phyloP scores from a whole-genome alignment of 805 yeast species.

The Metschnikowia bowlesiae region DNA sequence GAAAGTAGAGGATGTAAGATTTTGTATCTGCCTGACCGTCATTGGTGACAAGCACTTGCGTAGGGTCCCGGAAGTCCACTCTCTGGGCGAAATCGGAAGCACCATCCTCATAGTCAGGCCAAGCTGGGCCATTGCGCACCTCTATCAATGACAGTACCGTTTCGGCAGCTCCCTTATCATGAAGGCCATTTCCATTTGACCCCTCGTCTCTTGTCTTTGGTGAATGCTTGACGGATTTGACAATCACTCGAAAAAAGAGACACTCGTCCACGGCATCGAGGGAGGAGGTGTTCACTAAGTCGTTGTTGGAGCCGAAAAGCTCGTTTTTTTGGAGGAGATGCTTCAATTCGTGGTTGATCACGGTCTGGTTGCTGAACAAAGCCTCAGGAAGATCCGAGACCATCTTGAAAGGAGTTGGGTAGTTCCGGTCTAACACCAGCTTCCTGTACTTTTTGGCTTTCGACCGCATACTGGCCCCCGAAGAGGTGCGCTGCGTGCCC shows the following conservation, averaged over 20 bases:
- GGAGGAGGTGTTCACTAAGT: constrained; percentile 23
- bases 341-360: constrained; percentile 29
- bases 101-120: constrained; percentile 40
- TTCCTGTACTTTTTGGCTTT: constrained; percentile 29
- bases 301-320: constrained; percentile 16
- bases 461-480: constrained; percentile 30
- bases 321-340: constrained; percentile 24
- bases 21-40: constrained; percentile 28
- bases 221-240: constrained; percentile 29
- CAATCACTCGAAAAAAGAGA: constrained; percentile 33
- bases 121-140: constrained; percentile 38
- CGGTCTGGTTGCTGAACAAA: constrained; percentile 30
- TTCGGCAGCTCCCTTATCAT: not conserved
- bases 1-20: constrained; percentile 37
- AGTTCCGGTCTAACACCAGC: constrained; percentile 27
- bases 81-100: constrained; percentile 30
- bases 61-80: constrained; percentile 44
- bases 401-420: constrained; percentile 34
- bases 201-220: not conserved
- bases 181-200: not conserved
- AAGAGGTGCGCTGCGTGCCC: constrained; percentile 16
- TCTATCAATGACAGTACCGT: constrained; percentile 28
- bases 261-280: constrained; percentile 35
- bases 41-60: constrained; percentile 43
- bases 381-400: constrained; percentile 33